Base-by-base conservation (phyloP, 2,329 filamentous ascomycete species). In the Zymoseptoria pseudotritici region DNA sequence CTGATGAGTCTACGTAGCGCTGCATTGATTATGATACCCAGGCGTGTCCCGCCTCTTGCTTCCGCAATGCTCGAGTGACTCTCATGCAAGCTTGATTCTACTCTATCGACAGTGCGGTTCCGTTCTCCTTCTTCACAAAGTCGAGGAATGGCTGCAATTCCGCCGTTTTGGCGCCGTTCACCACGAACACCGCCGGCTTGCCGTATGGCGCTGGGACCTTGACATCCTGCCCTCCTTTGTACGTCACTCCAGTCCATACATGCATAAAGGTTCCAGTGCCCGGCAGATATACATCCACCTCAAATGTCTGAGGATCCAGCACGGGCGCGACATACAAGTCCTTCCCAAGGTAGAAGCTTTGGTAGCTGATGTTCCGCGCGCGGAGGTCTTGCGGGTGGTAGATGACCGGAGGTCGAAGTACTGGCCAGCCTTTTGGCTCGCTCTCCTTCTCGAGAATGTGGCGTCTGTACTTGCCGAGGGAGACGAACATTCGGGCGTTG, bases 401-500 rank as follows among this genome's bases (percentile, higher is more conserved):
- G 51, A 70, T 57, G 9, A 67, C 65, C 3, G 68, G 67, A 9
- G 66, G 58, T 10, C 69, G 56, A 9, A 70, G 57, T 20, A 71
- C 55, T n/a, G 69, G 69, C 69, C 68, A 71, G 11, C 69, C 69
- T 5, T 65, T 66, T 0, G 65, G 53, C 55, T 65, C 63, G 50
- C 66, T 65, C 55, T 70, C 69, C 0, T 64, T 67, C 57, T 64
- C 62, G 31, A 74, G 58, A 22, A 73, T 65, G 11, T 63, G 56
- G 5, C 71, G 69, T 50, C 72, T 65, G 60, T 75, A 75, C 8
- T 68, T 63, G 1, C 64, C 70, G 20, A 75, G 64, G 17, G 70
- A 71, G n/a, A 66, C 65, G 64, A 72, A 75, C 63, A 75, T 63
- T 13, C 73, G 67, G 0, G 72, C 68, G 36, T 73, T 74, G 65